Base-by-base conservation (phyloP, 2,329 filamentous ascomycete species). In the Fusarium sp. region DNA sequence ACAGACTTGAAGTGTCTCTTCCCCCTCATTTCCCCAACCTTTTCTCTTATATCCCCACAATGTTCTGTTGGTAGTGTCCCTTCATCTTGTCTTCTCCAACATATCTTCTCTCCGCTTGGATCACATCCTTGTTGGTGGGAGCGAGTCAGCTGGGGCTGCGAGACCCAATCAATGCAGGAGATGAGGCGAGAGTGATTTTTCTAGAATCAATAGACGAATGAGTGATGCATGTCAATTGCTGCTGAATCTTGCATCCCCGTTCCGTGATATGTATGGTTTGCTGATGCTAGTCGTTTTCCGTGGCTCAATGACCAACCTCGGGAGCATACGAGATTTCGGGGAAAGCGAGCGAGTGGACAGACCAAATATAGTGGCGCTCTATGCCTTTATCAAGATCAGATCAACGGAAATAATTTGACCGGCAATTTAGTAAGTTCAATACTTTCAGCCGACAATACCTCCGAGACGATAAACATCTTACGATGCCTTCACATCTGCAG, bases 21-120 rank as follows among this genome's bases (percentile, higher is more conserved):
- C 20, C 65, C 65, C 64, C 65, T 67, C 64, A 59, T 60, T 67
- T 59, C 65, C 65, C 65, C 64, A 67, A 67, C 51, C 54, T 47
- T 26, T 44, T 28, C 16, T n/a, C 5, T n/a, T 8, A 6, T 15
- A 9, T 28, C 64, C 58, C 65, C 65, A 69, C 65, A 64, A 58
- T 34, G 57, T 53, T 11, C 47, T 46, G 30, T 30, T 30, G 8
- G 30, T 10, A 45, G 6, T 31, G 42, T 18, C 6, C 10, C 26
- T 45, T 6, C 37, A 30, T 33, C 34, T 46, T 52, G 34, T 54
- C 53, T 56, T 60, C 53, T 60, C 59, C 65, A 68, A 69, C 20
- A 34, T 26, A 44, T 31, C 30, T 45, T 45, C 20, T 33, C 28
- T 42, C 33, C 34, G 50, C 38, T 61, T 36, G 33, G 26, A 23